Percentiles rank a stretch among this genome's conserved stretches.
phyloP scores from a whole-genome alignment of 2,329 filamentous ascomycete species.

The Lojkania enalia region DNA sequence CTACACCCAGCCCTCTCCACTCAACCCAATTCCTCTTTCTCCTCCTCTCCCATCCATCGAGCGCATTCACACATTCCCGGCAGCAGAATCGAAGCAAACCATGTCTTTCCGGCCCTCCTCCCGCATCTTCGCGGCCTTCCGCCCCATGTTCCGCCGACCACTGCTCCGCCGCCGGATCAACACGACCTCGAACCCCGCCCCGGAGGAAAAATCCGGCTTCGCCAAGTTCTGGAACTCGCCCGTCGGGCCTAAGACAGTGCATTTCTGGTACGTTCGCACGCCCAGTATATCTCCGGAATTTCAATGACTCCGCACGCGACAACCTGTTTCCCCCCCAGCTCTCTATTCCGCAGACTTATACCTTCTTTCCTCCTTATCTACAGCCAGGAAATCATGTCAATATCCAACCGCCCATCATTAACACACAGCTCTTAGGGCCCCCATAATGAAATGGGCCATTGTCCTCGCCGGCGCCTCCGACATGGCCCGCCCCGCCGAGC shows the following conservation, averaged over 20 bases:
- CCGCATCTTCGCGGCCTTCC: slow-evolving; percentile 59
- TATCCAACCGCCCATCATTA: not conserved
- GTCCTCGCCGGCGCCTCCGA: slow-evolving; percentile 92
- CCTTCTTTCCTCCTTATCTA: slow-evolving; percentile 7
- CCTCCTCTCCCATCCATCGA: slow-evolving; percentile 50
- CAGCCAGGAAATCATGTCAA: no score
- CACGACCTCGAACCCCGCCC: slow-evolving; percentile 60
- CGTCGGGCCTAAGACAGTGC: slow-evolving; percentile 73
- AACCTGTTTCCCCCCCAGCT: not conserved
- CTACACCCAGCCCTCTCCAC: slow-evolving; percentile 8
- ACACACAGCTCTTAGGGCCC: slow-evolving; percentile 75
- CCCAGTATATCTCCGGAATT: no score
- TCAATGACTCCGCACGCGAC: no score
- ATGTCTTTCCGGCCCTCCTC: slow-evolving; percentile 63
- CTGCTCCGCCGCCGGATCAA: slow-evolving; percentile 56
- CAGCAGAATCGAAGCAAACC: slow-evolving; percentile 22
- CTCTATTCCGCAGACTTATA: not conserved
- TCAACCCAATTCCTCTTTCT: slow-evolving; percentile 42
- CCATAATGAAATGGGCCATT: slow-evolving; percentile 92
- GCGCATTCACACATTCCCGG: slow-evolving; percentile 10
- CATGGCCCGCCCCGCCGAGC: slow-evolving; percentile 86
- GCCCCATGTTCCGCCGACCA: slow-evolving; percentile 55
- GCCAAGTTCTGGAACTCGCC: slow-evolving; percentile 66
- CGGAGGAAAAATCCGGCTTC: slow-evolving; percentile 55
- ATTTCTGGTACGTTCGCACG: slow-evolving; percentile 92